phyloP scores from a whole-genome alignment of 352 stramenopile genomes.

The Halophytophthora batemanensis region DNA sequence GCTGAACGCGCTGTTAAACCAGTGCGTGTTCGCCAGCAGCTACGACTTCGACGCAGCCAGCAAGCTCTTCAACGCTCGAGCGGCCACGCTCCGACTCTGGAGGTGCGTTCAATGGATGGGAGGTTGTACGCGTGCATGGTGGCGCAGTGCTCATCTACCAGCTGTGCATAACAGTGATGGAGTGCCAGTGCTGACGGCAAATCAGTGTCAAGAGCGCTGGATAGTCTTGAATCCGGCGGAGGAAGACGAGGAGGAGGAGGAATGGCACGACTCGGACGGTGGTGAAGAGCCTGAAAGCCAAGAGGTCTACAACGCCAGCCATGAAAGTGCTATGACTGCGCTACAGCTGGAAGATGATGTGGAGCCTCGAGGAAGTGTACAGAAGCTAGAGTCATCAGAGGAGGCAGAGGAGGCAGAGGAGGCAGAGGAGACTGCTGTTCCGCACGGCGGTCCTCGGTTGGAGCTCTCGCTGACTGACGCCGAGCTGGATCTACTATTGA shows the following conservation, averaged over 20 bases:
- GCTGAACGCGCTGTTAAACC: constrained; percentile 63
- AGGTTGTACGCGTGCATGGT: background rate
- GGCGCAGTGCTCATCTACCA: background rate
- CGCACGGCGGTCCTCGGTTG: constrained; percentile 28
- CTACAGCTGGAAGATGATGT: too few species aligned
- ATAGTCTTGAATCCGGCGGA: constrained; percentile 64
- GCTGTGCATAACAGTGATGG: constrained; percentile 8
- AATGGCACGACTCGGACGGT: constrained; percentile 5
- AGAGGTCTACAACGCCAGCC: background rate
- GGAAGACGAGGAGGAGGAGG: constrained; percentile 30
- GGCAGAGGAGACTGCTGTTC: constrained; percentile 4
- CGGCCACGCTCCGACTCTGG: constrained; percentile 39
- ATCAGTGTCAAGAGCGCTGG: constrained; percentile 59
- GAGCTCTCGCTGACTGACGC: constrained; percentile 56
- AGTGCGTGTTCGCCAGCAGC: constrained; percentile 70
- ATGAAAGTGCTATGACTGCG: too few species aligned
- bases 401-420: constrained; percentile 3
- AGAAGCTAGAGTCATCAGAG: too few species aligned
- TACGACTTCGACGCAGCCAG: constrained; percentile 64
- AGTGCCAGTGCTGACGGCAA: constrained; percentile 37
- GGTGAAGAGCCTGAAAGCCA: constrained; percentile 2
- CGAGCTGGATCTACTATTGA: constrained; percentile 57
- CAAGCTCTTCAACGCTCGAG: constrained; percentile 35
- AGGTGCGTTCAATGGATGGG: constrained; percentile 18
- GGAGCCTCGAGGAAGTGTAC: too few species aligned